These are phyloP conservation scores for Lactarius psammicola DNA, from an alignment of 768 basidiomycete genomes.

Conservation along the genomic window DNA sequence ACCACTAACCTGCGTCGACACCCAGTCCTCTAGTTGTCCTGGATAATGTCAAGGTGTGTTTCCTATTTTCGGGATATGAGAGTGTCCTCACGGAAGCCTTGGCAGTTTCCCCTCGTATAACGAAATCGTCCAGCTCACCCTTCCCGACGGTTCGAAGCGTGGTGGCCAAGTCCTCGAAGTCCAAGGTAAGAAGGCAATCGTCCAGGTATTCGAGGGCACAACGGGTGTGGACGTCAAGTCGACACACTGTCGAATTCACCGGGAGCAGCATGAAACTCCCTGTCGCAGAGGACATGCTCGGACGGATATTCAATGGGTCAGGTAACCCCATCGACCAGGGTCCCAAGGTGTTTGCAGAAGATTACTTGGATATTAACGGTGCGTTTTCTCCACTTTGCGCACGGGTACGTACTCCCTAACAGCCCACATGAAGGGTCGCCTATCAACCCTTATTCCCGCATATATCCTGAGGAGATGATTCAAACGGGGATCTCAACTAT, in stretches of 20 bases:
- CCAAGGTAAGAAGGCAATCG: slow-evolving; percentile 97
- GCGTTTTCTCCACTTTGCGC: slow-evolving; percentile 33
- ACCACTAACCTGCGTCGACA: slow-evolving; percentile 17
- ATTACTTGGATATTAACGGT: slow-evolving; percentile 99
- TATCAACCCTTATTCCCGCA: slow-evolving; percentile 96
- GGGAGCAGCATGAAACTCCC: slow-evolving; percentile 99
- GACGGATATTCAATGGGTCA: slow-evolving; percentile 98
- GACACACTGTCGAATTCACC: slow-evolving; percentile 96
- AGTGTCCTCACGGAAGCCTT: slow-evolving; percentile 17
- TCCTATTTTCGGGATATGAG: background rate
- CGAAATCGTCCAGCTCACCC: slow-evolving; percentile 93
- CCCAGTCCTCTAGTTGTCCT: slow-evolving; percentile 89
- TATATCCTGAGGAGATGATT: slow-evolving; percentile 99
- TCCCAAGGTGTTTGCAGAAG: slow-evolving; percentile 98
- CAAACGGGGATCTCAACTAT: slow-evolving; percentile 99
- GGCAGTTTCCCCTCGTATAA: slow-evolving; percentile 95
- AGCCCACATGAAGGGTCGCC: slow-evolving; percentile 68
- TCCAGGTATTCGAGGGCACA: slow-evolving; percentile 99
- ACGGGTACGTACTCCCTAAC: slow-evolving; percentile 4
- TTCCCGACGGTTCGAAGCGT: slow-evolving; percentile 92
- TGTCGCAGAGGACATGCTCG: slow-evolving; percentile 98
- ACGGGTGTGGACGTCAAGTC: slow-evolving; percentile 96
- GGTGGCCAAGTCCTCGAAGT: slow-evolving; percentile 98
- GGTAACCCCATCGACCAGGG: slow-evolving; percentile 98
- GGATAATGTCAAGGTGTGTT: slow-evolving; percentile 91